phyloP scores from a whole-genome alignment of 768 basidiomycete species.

The Auriscalpium microsporum region DNA sequence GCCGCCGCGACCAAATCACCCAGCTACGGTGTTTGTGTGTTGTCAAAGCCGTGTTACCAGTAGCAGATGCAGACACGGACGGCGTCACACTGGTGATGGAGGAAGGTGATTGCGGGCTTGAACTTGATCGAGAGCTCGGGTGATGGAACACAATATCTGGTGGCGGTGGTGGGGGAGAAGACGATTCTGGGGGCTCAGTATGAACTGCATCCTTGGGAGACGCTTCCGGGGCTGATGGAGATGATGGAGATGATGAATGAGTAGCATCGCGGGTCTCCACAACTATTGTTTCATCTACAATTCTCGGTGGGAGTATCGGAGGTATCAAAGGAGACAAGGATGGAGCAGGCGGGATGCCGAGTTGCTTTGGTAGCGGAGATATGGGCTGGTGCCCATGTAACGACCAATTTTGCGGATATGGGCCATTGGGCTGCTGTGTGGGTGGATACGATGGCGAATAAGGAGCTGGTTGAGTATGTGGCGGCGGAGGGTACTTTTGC shows the following conservation, averaged over 20 bases:
- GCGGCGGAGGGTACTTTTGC: slow-evolving; percentile 22
- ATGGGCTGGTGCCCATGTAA: slow-evolving; percentile 30
- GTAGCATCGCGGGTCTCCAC: neutral
- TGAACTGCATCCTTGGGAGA: too few species aligned
- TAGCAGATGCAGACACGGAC: neutral
- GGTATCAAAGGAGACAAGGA: slow-evolving; percentile 11
- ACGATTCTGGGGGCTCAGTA: neutral
- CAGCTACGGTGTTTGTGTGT: slow-evolving; percentile 26
- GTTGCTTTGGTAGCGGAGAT: slow-evolving; percentile 58
- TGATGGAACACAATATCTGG: neutral
- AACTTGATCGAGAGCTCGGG: neutral
- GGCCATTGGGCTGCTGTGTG: slow-evolving; percentile 17
- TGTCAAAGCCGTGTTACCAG: neutral
- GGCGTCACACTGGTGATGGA: neutral
- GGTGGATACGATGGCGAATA: slow-evolving; percentile 23
- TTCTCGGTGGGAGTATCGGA: slow-evolving; percentile 7
- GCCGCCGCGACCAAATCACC: slow-evolving; percentile 70
- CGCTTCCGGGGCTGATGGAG: neutral
- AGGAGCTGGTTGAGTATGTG: slow-evolving; percentile 20
- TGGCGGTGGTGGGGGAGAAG: neutral
- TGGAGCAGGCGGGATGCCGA: slow-evolving; percentile 38
- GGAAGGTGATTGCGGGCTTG: neutral
- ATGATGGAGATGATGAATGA: neutral
- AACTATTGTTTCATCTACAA: slow-evolving; percentile 7
- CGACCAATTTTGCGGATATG: slow-evolving; percentile 38